phyloP scores from a whole-genome alignment of 164 flowering plant species.

The Aristolochia contorta region DNA sequence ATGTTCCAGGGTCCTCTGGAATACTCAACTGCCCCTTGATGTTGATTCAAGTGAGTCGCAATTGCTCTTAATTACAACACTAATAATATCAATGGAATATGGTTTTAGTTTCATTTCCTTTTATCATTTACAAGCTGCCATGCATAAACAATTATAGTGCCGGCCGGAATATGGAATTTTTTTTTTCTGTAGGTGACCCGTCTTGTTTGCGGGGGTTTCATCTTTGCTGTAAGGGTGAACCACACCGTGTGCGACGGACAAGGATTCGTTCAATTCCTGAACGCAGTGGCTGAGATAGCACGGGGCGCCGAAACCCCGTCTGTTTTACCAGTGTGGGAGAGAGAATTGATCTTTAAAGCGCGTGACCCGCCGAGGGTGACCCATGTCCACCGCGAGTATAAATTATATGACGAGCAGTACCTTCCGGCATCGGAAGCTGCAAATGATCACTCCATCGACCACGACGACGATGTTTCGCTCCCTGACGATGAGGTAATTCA shows the following conservation, averaged over 20 bases:
- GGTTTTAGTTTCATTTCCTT: too few species aligned
- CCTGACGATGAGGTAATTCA: conserved; percentile 1
- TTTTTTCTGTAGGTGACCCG: conserved; percentile 40
- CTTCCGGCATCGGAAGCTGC: background rate
- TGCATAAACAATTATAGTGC: background rate
- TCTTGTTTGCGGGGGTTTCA: conserved; percentile 32
- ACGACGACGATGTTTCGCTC: background rate
- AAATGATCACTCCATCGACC: too few species aligned
- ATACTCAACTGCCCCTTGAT: conserved; percentile 15
- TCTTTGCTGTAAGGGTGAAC: conserved; percentile 20
- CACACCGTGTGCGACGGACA: conserved; percentile 28
- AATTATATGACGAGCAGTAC: too few species aligned
- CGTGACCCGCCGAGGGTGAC: conserved; percentile 16
- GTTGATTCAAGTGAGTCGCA: conserved; percentile 10
- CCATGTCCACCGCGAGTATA: conserved; percentile 17
- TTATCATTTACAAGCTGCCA: too few species aligned
- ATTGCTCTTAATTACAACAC: too few species aligned
- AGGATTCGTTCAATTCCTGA: conserved; percentile 23
- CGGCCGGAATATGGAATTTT: background rate
- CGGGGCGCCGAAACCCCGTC: conserved; percentile 21
- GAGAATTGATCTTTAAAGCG: conserved; percentile 16
- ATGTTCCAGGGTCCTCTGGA: conserved; percentile 28
- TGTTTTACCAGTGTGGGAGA: conserved; percentile 21
- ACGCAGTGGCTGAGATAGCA: conserved; percentile 18
- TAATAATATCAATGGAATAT: background rate